Evolutionary conservation across 495 filamentous ascomycete genomes (phyloP).

Genomic region (Aspergillus baeticus): DNA sequence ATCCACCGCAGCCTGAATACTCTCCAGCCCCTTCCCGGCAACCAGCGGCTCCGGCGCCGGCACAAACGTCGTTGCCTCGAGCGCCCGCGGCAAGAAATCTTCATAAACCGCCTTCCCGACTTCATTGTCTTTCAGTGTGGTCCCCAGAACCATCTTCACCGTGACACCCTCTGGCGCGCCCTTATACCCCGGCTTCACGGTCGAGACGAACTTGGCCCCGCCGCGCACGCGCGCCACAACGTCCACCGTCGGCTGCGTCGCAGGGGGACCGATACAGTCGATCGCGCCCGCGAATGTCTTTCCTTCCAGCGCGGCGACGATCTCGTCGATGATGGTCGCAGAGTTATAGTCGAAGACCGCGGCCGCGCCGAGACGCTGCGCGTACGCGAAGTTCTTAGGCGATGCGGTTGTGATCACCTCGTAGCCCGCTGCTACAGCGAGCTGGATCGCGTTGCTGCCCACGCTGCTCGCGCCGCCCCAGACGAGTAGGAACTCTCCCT

Average conservation of each 20-base stretch:
- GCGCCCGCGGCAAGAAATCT: constrained; percentile 39
- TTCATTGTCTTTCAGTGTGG: constrained; percentile 23
- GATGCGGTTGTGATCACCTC: constrained; percentile 57
- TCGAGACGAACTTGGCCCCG: constrained; percentile 20
- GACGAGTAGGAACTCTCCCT: constrained; percentile 46
- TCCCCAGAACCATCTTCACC: constrained; percentile 17
- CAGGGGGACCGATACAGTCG: constrained; percentile 15
- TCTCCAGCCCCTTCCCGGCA: constrained; percentile 41
- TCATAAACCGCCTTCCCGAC: constrained; percentile 37
- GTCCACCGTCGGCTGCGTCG: constrained; percentile 18
- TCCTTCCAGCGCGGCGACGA: constrained; percentile 17
- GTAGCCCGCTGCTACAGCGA: constrained; percentile 56
- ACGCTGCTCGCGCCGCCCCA: constrained; percentile 62
- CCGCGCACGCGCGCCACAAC: constrained; percentile 11
- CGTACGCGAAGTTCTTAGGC: constrained; percentile 51
- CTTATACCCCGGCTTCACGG: constrained; percentile 8
- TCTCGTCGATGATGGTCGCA: constrained; percentile 27
- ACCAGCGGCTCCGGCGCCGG: constrained; percentile 33
- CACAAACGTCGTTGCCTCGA: constrained; percentile 20
- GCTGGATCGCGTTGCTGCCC: constrained; percentile 61
- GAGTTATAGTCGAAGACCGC: constrained; percentile 59
- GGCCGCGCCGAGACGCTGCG: constrained; percentile 53
- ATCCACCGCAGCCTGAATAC: constrained; percentile 39
- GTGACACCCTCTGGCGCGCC: constrained; percentile 12
- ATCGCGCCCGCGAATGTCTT: constrained; percentile 33